A percentile compares a stretch with the other conserved stretches of the same genome.
These are phyloP conservation scores for Arxiozyma slooffiae DNA, from an alignment of 1,139 yeast genomes.

Conservation along the genomic window DNA sequence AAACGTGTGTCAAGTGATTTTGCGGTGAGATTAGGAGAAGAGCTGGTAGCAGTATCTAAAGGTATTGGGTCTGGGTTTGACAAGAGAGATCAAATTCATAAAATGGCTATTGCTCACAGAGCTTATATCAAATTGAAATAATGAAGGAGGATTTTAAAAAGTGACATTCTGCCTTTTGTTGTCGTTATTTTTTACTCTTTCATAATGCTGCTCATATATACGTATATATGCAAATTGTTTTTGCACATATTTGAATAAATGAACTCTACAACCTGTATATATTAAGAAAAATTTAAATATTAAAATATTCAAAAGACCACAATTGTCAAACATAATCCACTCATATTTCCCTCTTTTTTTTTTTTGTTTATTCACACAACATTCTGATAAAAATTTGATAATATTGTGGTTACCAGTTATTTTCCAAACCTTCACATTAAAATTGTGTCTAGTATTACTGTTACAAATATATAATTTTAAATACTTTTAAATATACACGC, in stretches of 20 bases:
- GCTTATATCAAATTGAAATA: conserved; percentile 48
- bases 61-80: conserved; percentile 82
- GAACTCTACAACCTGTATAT: neutral
- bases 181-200: neutral
- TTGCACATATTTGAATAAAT: neutral
- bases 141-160: neutral
- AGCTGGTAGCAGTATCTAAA: conserved; percentile 62
- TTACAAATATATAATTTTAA: no score
- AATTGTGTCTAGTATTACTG: no score
- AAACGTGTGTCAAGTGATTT: conserved; percentile 73
- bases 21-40: conserved; percentile 85
- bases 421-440: no score
- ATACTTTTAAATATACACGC: no score
- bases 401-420: no score
- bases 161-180: neutral
- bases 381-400: no score
- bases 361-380: no score
- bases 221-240: no score
- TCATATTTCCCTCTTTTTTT: no score
- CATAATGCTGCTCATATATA: neutral
- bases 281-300: no score
- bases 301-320: neutral
- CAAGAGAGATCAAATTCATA: conserved; percentile 74
- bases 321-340: no score
- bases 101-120: conserved; percentile 74